phyloP scores from a whole-genome alignment of 2,329 filamentous ascomycete species.

The Fusarium sambucinum region DNA sequence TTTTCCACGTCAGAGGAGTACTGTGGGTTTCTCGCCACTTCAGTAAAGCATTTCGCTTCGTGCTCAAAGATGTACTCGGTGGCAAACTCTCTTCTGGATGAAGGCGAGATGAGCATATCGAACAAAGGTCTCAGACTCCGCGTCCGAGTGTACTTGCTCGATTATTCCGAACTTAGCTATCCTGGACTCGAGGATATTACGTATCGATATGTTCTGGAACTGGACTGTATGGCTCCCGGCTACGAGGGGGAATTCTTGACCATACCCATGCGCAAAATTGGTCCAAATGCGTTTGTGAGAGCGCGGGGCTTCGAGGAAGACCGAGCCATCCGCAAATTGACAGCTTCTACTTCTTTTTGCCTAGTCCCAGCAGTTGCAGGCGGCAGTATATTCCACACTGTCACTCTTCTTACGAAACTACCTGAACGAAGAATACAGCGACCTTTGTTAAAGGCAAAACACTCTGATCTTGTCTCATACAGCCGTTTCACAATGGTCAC shows the following conservation, averaged over 20 bases:
- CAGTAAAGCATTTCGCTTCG: background rate
- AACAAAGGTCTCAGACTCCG: background rate
- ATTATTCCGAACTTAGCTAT: background rate
- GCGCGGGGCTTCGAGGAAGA: background rate
- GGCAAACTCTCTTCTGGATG: background rate
- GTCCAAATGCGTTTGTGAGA: background rate
- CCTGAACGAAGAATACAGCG: background rate
- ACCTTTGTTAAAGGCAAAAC: background rate
- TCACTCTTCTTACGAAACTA: background rate
- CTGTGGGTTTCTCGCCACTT: background rate
- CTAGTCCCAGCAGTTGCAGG: background rate
- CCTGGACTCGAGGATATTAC: background rate
- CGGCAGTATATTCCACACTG: background rate
- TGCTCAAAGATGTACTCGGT: background rate
- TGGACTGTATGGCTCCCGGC: background rate
- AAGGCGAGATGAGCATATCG: background rate
- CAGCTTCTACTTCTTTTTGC: background rate
- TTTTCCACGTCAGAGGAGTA: background rate
- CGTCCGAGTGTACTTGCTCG: background rate
- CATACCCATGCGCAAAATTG: background rate
- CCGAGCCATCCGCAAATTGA: rapidly evolving
- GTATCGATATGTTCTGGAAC: background rate
- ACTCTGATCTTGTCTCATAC: background rate
- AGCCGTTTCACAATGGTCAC: background rate
- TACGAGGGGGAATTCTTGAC: background rate